These are phyloP conservation scores for Podospora didyma DNA, from an alignment of 495 filamentous ascomycete species.

Conservation along the genomic window DNA sequence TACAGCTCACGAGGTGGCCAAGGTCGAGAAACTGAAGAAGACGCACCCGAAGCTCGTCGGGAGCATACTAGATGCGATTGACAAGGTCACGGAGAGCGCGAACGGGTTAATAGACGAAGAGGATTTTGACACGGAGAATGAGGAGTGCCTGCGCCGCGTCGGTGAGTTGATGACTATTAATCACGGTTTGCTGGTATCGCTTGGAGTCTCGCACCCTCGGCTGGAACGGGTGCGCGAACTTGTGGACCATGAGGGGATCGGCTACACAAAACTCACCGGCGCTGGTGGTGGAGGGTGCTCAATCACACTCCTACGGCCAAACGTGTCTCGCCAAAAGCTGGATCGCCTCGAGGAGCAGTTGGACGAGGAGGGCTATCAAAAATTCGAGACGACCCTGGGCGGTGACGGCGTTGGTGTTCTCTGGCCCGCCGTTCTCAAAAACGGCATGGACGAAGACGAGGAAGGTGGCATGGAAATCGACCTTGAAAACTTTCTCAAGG, in stretches of 20 bases:
- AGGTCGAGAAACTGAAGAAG: conserved; percentile 68
- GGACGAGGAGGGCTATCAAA: conserved; percentile 69
- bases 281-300: conserved; percentile 94
- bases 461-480: conserved; percentile 88
- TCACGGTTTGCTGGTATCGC: conserved; percentile 79
- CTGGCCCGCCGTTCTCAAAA: conserved; percentile 81
- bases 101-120: conserved; percentile 62
- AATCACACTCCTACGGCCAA: conserved; percentile 79
- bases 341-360: conserved; percentile 62
- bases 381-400: conserved; percentile 83
- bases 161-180: conserved; percentile 90
- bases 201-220: conserved; percentile 91
- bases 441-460: conserved; percentile 60
- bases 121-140: conserved; percentile 56
- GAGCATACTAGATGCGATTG: conserved; percentile 75
- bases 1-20: conserved; percentile 78
- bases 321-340: conserved; percentile 44
- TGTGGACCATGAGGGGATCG: conserved; percentile 83
- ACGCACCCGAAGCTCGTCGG: conserved; percentile 69
- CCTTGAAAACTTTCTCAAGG: conserved; percentile 83
- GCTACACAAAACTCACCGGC: conserved; percentile 96
- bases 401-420: conserved; percentile 91
- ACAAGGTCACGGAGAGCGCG: conserved; percentile 72
- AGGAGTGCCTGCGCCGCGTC: conserved; percentile 58
- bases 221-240: conserved; percentile 90